These are phyloP conservation scores for Eleusine coracana DNA, from an alignment of 176 grass and related monocot genomes.

Conservation along the genomic window DNA sequence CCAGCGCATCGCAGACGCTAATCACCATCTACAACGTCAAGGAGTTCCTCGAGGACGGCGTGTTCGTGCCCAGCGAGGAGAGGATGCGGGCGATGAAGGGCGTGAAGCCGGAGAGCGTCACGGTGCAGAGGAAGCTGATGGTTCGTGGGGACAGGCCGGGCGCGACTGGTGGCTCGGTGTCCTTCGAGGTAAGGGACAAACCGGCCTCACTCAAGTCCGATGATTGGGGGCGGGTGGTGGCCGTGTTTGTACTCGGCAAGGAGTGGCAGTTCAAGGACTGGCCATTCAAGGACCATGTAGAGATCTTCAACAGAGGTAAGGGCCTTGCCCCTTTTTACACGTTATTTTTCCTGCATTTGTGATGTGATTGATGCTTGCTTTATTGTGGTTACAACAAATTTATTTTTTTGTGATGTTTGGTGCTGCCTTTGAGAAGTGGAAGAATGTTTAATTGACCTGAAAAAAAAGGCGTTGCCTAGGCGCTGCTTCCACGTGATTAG, in stretches of 20 bases:
- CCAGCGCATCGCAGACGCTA: constrained; percentile 90
- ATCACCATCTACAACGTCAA: constrained; percentile 94
- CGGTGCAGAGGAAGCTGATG: constrained; percentile 91
- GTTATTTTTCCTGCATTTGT: not conserved
- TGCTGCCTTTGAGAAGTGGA: not conserved
- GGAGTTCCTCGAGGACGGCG: constrained; percentile 88
- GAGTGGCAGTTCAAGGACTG: constrained; percentile 99
- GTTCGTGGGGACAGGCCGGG: constrained; percentile 60
- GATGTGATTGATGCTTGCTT: not conserved
- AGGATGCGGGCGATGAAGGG: constrained; percentile 81
- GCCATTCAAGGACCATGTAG: constrained; percentile 95
- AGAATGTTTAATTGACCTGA: too few relatives aligned
- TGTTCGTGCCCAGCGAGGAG: constrained; percentile 87
- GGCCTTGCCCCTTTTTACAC: not conserved
- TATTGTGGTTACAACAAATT: not conserved
- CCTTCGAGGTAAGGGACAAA: constrained; percentile 93
- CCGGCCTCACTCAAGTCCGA: constrained; percentile 69
- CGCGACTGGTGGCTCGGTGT: constrained; percentile 36
- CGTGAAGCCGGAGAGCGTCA: constrained; percentile 81
- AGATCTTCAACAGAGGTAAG: constrained; percentile 95
- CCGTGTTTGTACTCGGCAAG: constrained; percentile 93
- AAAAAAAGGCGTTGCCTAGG: too few relatives aligned
- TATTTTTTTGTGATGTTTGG: not conserved
- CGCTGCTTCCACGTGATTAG: too few relatives aligned
- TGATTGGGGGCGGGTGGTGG: constrained; percentile 81